Conservation (phyloP, 495 filamentous ascomycete species). For the Annulohypoxylon bovei region DNA sequence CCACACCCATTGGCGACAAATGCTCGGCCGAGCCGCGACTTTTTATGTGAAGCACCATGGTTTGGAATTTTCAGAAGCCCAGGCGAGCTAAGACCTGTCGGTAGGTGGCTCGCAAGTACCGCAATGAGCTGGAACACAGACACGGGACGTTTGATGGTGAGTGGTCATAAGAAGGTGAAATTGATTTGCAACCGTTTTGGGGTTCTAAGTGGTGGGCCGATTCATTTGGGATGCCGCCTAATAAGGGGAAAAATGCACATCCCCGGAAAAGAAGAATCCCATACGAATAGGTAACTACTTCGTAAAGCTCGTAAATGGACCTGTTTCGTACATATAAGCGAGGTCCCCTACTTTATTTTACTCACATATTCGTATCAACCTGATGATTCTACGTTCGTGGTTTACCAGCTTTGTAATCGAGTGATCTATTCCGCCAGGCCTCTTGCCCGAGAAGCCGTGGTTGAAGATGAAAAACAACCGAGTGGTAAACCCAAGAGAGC, state of each 20-base stretch:
- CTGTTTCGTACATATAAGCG: conserved; percentile 7
- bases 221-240: conserved; percentile 45
- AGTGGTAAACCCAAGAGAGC: not conserved
- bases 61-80: conserved; percentile 36
- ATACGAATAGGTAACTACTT: conserved; percentile 35
- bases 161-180: conserved; percentile 31
- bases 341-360: conserved; percentile 1
- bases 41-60: conserved; percentile 38
- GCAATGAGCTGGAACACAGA: conserved; percentile 27
- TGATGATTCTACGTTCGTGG: not conserved
- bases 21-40: conserved; percentile 34
- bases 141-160: conserved; percentile 30
- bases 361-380: conserved; percentile 2
- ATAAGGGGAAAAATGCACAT: conserved; percentile 44
- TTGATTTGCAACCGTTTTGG: conserved; percentile 41
- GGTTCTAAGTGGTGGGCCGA: conserved; percentile 36
- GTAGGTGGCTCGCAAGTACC: conserved; percentile 37
- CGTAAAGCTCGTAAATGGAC: conserved; percentile 4
- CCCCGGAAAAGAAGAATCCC: conserved; percentile 36
- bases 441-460: conserved; percentile 5
- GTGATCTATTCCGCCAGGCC: not conserved
- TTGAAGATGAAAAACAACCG: conserved; percentile 13
- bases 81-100: conserved; percentile 32
- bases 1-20: conserved; percentile 22
- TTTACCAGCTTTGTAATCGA: conserved; percentile 1